These are phyloP conservation scores for Tephrocybe sp. DNA, from an alignment of 768 basidiomycete genomes.

Conservation along the genomic window DNA sequence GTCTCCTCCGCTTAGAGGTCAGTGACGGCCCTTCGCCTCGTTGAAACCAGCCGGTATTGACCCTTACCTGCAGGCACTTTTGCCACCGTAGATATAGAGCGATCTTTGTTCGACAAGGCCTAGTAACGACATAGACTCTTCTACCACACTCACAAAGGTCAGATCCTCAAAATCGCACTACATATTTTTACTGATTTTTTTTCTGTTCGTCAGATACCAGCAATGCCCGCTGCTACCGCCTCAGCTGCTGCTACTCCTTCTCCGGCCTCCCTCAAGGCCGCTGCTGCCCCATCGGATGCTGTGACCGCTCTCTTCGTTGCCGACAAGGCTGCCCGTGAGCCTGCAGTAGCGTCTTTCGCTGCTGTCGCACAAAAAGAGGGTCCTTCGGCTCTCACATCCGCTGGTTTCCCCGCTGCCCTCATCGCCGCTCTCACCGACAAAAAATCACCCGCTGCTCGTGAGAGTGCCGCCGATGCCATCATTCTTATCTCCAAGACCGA, in stretches of 20 bases:
- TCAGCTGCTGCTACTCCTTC: slow-evolving; percentile 56
- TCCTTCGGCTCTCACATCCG: slow-evolving; percentile 68
- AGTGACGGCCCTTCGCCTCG: slow-evolving; percentile 6
- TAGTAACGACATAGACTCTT: slow-evolving; percentile 42
- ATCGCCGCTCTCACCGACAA: slow-evolving; percentile 92
- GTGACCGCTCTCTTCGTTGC: slow-evolving; percentile 75
- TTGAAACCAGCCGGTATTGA: slow-evolving; percentile 11
- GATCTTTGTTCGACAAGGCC: slow-evolving; percentile 60
- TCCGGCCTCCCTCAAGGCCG: slow-evolving; percentile 73
- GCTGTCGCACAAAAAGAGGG: slow-evolving; percentile 83
- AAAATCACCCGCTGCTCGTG: slow-evolving; percentile 89
- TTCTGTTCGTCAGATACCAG: slow-evolving; percentile 41
- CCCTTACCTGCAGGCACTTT: slow-evolving; percentile 28
- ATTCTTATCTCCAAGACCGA: slow-evolving; percentile 64
- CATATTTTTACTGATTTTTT: slow-evolving; percentile 5
- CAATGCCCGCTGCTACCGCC: slow-evolving; percentile 84
- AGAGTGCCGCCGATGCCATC: slow-evolving; percentile 81
- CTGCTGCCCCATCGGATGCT: slow-evolving; percentile 52
- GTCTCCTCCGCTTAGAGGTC: slow-evolving; percentile 43
- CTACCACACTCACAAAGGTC: slow-evolving; percentile 44
- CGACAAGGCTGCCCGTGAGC: slow-evolving; percentile 80
- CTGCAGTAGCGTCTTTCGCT: slow-evolving; percentile 69
- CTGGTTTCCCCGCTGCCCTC: slow-evolving; percentile 70
- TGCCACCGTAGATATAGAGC: slow-evolving; percentile 56
- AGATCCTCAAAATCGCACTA: neutral